Conservation (phyloP, 2,329 filamentous ascomycete genomes). For the Xylaria sp. region DNA sequence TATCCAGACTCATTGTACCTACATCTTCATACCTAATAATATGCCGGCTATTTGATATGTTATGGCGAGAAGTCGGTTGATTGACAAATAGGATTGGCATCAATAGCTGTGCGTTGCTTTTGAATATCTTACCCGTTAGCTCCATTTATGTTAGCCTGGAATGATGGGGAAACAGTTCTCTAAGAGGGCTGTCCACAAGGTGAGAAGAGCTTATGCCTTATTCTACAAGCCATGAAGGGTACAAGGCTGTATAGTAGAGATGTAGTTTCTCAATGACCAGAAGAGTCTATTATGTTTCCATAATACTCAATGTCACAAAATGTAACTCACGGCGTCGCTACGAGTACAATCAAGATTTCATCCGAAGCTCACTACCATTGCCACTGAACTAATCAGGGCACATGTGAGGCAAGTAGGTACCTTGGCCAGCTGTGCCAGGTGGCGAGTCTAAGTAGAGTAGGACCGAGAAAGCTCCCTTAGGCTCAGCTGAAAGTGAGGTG, state of each 20-base stretch:
- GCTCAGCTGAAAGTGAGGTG: conserved; percentile 11
- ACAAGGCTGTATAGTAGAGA: neutral
- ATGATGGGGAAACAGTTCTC: neutral
- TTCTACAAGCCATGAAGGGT: neutral
- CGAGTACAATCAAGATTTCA: neutral
- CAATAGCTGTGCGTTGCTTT: neutral
- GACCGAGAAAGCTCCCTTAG: neutral
- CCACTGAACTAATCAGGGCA: neutral
- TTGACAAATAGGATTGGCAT: neutral
- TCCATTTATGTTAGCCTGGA: neutral
- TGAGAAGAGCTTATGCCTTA: neutral
- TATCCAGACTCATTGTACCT: neutral
- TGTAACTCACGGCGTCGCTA: neutral
- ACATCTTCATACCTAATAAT: neutral
- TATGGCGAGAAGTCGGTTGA: neutral
- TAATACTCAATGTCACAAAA: neutral
- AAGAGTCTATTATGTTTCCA: neutral
- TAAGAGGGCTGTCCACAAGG: neutral
- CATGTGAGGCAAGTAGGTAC: neutral
- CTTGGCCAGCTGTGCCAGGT: conserved; percentile 9
- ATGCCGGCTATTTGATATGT: neutral
- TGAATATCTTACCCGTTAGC: neutral
- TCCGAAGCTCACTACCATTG: neutral
- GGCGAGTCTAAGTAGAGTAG: conserved; percentile 2
- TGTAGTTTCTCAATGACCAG: neutral